Percentiles rank a stretch among this genome's conserved stretches.
Conservation (phyloP, 2,329 filamentous ascomycete genomes). For the Phialophora tarda region DNA sequence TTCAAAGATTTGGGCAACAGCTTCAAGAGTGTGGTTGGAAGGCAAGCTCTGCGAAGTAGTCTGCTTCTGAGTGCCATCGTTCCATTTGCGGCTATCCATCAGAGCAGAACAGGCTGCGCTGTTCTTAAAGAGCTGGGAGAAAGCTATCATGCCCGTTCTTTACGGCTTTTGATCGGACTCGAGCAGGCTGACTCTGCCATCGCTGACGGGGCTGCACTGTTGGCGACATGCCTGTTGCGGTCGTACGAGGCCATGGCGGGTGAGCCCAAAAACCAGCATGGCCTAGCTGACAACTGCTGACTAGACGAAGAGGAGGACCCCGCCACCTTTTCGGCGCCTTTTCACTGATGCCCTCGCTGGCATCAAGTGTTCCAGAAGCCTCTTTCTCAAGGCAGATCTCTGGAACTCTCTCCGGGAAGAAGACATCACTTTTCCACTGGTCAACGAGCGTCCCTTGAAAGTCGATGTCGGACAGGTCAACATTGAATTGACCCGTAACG, state of each 20-base stretch:
- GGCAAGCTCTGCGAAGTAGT: constrained; percentile 48
- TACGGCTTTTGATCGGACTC: constrained; percentile 49
- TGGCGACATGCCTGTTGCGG: constrained; percentile 55
- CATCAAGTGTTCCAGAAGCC: constrained; percentile 34
- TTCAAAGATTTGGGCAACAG: constrained; percentile 49
- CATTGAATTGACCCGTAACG: constrained; percentile 38
- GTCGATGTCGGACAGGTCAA: constrained; percentile 46
- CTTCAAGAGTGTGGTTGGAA: constrained; percentile 49
- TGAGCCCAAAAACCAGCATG: constrained; percentile 35
- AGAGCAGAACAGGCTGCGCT: constrained; percentile 40
- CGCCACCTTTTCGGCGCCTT: constrained; percentile 55
- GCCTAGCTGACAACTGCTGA: neutral
- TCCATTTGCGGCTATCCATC: constrained; percentile 54
- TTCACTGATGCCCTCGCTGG: constrained; percentile 49
- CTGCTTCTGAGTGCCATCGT: constrained; percentile 55
- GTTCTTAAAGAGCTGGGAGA: constrained; percentile 43
- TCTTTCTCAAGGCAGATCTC: constrained; percentile 52
- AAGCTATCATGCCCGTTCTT: constrained; percentile 51
- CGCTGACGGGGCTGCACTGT: constrained; percentile 51
- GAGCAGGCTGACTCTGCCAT: constrained; percentile 43
- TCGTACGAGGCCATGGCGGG: constrained; percentile 58
- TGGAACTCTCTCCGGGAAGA: constrained; percentile 62
- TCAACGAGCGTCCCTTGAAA: constrained; percentile 51
- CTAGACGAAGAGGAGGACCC: constrained; percentile 48
- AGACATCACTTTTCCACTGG: constrained; percentile 61